phyloP scores from a whole-genome alignment of 495 filamentous ascomycete genomes.

The Tuber melanosporum region DNA sequence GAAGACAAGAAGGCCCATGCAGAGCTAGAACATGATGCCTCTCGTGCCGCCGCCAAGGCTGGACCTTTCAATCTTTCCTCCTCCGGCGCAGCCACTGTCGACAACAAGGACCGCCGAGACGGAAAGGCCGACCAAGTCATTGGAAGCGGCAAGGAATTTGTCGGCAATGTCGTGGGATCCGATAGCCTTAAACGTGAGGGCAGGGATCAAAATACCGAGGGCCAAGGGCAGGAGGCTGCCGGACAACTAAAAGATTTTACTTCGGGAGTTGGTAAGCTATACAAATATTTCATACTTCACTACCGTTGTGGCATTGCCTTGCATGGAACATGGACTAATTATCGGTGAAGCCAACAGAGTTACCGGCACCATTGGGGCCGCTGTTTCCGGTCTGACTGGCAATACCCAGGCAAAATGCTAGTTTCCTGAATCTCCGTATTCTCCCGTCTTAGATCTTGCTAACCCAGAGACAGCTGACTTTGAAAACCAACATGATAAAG shows the following conservation, averaged over 20 bases:
- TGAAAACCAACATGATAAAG: constrained; percentile 66
- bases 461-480: constrained; percentile 34
- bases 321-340: constrained; percentile 4
- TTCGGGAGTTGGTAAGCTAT: constrained; percentile 48
- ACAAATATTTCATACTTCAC: background rate
- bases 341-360: constrained; percentile 56
- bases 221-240: constrained; percentile 73
- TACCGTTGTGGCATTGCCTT: background rate
- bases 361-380: constrained; percentile 62
- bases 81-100: constrained; percentile 63
- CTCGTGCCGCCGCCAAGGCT: constrained; percentile 64
- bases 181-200: constrained; percentile 68
- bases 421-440: constrained; percentile 3
- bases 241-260: constrained; percentile 76
- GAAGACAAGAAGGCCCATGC: constrained; percentile 56
- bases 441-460: constrained; percentile 23
- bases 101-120: constrained; percentile 62
- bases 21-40: constrained; percentile 58
- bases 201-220: constrained; percentile 68
- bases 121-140: constrained; percentile 83
- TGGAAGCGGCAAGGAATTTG: constrained; percentile 73
- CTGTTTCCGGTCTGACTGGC: constrained; percentile 64
- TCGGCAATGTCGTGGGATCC: constrained; percentile 68
- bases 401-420: constrained; percentile 55
- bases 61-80: constrained; percentile 62